A percentile compares a stretch with the other conserved stretches of the same genome.
Evolutionary conservation across 345 rosid species (phyloP).

Genomic region (Schrenkiella parvula): DNA sequence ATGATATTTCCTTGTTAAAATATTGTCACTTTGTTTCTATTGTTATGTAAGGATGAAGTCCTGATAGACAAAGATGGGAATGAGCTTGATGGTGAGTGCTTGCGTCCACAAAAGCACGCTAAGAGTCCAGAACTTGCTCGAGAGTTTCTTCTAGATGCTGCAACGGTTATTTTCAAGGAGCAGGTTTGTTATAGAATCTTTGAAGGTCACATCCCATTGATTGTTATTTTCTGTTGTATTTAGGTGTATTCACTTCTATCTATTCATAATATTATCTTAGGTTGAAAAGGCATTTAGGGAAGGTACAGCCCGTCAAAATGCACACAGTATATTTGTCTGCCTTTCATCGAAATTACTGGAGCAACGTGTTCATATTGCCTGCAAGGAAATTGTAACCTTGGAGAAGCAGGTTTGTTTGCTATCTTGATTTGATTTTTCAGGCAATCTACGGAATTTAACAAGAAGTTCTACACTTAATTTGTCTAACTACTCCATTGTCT

Average conservation of each 20-base stretch:
- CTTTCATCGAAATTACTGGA: slow-evolving; percentile 80
- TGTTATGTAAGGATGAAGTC: slow-evolving; percentile 75
- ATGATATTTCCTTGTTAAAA: slow-evolving; percentile 1
- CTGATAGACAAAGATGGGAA: slow-evolving; percentile 92
- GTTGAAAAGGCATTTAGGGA: slow-evolving; percentile 98
- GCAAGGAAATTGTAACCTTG: slow-evolving; percentile 85
- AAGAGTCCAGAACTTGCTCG: slow-evolving; percentile 99
- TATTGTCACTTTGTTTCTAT: neutral
- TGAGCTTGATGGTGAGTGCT: slow-evolving; percentile 96
- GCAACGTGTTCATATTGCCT: slow-evolving; percentile 91
- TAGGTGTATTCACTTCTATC: slow-evolving; percentile 7
- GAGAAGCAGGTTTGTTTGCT: slow-evolving; percentile 78
- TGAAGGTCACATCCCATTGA: neutral
- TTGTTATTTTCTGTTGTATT: neutral
- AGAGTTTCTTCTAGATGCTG: slow-evolving; percentile 98
- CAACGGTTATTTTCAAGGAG: slow-evolving; percentile 90
- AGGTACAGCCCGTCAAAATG: slow-evolving; percentile 96
- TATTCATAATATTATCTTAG: slow-evolving; percentile 39
- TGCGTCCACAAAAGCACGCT: slow-evolving; percentile 97
- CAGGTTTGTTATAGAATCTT: slow-evolving; percentile 52
- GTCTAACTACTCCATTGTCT: slow-evolving; percentile 17
- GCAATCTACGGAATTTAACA: neutral
- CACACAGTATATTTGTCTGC: slow-evolving; percentile 93
- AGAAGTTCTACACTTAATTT: neutral
- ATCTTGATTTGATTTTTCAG: neutral